These are phyloP conservation scores for Penicillium canariense DNA, from an alignment of 495 filamentous ascomycete species.

Conservation along the genomic window DNA sequence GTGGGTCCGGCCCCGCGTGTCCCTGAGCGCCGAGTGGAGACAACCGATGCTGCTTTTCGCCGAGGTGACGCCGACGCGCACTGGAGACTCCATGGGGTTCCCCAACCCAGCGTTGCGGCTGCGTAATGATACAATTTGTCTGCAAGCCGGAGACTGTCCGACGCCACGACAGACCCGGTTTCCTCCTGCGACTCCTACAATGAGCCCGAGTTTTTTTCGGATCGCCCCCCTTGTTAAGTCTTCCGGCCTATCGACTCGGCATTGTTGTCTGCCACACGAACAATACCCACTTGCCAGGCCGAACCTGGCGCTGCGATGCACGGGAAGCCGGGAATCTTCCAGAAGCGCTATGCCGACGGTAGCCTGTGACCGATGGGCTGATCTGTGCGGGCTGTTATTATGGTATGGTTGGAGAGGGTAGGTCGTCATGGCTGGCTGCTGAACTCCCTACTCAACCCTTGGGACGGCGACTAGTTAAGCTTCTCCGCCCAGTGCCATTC, in stretches of 20 bases:
- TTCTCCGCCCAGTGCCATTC: conserved; percentile 14
- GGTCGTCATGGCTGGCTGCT: not conserved
- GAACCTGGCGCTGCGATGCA: conserved; percentile 1
- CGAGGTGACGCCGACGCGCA: conserved; percentile 22
- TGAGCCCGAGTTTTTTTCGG: not conserved
- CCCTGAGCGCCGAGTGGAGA: conserved; percentile 7
- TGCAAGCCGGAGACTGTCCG: conserved; percentile 13
- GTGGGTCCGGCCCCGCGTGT: not conserved
- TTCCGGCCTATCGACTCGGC: conserved; percentile 8
- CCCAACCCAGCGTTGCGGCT: conserved; percentile 4
- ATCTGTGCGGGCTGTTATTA: too few species aligned
- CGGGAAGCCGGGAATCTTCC: conserved; percentile 27
- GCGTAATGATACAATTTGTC: not conserved
- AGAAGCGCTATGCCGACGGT: conserved; percentile 10
- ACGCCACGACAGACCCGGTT: not conserved
- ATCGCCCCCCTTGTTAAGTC: too few species aligned
- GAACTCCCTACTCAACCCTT: not conserved
- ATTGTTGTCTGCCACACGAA: conserved; percentile 9
- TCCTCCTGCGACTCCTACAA: too few species aligned
- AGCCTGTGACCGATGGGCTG: not conserved
- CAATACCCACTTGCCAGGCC: conserved; percentile 10
- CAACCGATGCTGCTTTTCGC: conserved; percentile 12
- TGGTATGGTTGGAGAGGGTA: not conserved
- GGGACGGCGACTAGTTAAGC: conserved; percentile 10
- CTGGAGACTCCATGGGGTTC: conserved; percentile 25